These are phyloP conservation scores for Cerrena zonata DNA, from an alignment of 1,284 basidiomycete genomes.

Conservation along the genomic window DNA sequence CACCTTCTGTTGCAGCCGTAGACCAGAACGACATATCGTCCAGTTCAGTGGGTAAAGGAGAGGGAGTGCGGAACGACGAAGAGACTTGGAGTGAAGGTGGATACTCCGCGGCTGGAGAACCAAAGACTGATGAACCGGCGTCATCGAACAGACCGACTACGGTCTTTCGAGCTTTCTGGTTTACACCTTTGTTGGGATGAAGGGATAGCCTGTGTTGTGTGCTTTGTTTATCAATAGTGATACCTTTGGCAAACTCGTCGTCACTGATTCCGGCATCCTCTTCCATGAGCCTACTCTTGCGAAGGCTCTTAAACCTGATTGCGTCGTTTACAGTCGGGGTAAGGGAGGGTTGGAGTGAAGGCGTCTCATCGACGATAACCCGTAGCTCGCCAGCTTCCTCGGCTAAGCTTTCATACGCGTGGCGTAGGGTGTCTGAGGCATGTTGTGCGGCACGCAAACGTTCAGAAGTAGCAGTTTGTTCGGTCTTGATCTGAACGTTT, in stretches of 20 bases:
- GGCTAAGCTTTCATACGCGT: slow-evolving; percentile 65
- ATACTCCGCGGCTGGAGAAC: slow-evolving; percentile 9
- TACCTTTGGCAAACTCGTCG: slow-evolving; percentile 26
- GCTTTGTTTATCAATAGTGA: slow-evolving; percentile 31
- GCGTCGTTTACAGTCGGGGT: slow-evolving; percentile 21
- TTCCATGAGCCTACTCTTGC: slow-evolving; percentile 25
- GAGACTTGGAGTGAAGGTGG: slow-evolving; percentile 17
- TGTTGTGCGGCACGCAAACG: slow-evolving; percentile 63
- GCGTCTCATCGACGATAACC: slow-evolving; percentile 34
- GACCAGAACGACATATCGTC: slow-evolving; percentile 23
- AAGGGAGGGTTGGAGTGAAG: not conserved
- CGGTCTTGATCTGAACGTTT: slow-evolving; percentile 62
- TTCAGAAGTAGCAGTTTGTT: slow-evolving; percentile 57
- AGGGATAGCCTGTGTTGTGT: slow-evolving; percentile 21
- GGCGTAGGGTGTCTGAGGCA: slow-evolving; percentile 65
- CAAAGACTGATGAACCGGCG: slow-evolving; percentile 2
- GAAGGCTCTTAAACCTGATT: slow-evolving; percentile 41
- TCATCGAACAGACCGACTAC: slow-evolving; percentile 60
- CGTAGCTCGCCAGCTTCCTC: slow-evolving; percentile 47
- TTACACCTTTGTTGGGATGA: slow-evolving; percentile 1
- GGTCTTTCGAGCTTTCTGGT: slow-evolving; percentile 45
- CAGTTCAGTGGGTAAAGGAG: slow-evolving; percentile 8
- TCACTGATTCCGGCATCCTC: slow-evolving; percentile 18
- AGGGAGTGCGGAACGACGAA: slow-evolving; percentile 15
- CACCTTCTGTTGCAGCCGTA: slow-evolving; percentile 19